Evolutionary conservation across 441 rosid genomes (phyloP).

Genomic region (Pelargonium citronellum): DNA sequence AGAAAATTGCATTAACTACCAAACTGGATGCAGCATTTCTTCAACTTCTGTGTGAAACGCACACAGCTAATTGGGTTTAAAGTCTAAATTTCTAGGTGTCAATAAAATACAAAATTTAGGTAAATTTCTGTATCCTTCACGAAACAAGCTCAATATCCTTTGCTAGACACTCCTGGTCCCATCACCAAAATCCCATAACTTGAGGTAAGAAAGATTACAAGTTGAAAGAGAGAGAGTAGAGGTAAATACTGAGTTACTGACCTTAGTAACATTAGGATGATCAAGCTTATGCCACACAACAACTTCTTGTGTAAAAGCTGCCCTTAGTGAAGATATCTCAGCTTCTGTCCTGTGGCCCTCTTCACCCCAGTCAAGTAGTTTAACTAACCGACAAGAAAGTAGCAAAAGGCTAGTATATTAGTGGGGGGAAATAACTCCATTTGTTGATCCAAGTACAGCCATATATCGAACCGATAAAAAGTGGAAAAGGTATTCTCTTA

Average conservation of each 20-base stretch:
- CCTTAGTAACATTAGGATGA: constrained; percentile 97
- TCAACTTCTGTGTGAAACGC: too few relatives aligned
- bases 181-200: background rate
- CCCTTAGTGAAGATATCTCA: constrained; percentile 63
- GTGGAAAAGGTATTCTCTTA: too few relatives aligned
- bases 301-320: constrained; percentile 46
- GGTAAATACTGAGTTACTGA: constrained; percentile 19
- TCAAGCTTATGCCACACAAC: constrained; percentile 94
- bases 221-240: background rate
- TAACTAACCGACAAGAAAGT: constrained; percentile 42
- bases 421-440: background rate
- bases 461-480: too few relatives aligned
- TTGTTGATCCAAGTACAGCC: too few relatives aligned
- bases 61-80: too few relatives aligned
- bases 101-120: too few relatives aligned
- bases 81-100: too few relatives aligned
- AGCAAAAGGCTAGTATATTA: background rate
- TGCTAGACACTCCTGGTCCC: background rate
- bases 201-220: background rate
- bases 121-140: background rate
- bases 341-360: constrained; percentile 92
- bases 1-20: too few relatives aligned
- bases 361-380: constrained; percentile 98
- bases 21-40: too few relatives aligned
- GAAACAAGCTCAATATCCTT: background rate